Evolutionary conservation across 2,329 filamentous ascomycete genomes (phyloP).

Genomic region (Curvularia sp.): DNA sequence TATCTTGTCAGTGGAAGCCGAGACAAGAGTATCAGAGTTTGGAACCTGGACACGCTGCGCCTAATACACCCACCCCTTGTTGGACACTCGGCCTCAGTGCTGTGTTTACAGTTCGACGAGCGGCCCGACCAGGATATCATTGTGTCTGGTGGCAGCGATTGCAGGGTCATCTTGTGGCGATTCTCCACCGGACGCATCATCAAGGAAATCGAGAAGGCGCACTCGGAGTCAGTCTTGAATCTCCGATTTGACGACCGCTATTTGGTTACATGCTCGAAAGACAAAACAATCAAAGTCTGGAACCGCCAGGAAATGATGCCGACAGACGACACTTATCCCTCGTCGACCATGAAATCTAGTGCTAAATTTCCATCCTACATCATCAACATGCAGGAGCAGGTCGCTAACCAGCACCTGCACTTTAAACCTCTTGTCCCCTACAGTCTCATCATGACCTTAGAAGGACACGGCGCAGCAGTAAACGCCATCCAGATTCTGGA

Average conservation of each 20-base stretch:
- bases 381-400: constrained; percentile 56
- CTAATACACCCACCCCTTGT: constrained; percentile 75
- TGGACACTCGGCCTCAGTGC: constrained; percentile 84
- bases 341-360: constrained; percentile 51
- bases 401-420: constrained; percentile 48
- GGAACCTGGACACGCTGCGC: constrained; percentile 83
- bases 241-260: constrained; percentile 90
- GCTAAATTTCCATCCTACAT: constrained; percentile 63
- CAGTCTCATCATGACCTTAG: constrained; percentile 77
- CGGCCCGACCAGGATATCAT: constrained; percentile 86
- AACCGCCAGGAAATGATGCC: constrained; percentile 67
- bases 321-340: constrained; percentile 51
- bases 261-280: constrained; percentile 95
- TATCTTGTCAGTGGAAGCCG: constrained; percentile 93
- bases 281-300: constrained; percentile 96
- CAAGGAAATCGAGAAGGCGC: constrained; percentile 77
- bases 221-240: constrained; percentile 90
- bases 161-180: constrained; percentile 86
- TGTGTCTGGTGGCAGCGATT: constrained; percentile 94
- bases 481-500: constrained; percentile 93
- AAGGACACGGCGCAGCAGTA: constrained; percentile 88
- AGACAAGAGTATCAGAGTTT: constrained; percentile 85
- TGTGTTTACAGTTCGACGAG: constrained; percentile 95
- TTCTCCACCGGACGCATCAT: constrained; percentile 90
- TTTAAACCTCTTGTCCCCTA: constrained; percentile 71